Conservation (phyloP, 2,329 filamentous ascomycete species). For the Colletotrichum higginsianum region DNA sequence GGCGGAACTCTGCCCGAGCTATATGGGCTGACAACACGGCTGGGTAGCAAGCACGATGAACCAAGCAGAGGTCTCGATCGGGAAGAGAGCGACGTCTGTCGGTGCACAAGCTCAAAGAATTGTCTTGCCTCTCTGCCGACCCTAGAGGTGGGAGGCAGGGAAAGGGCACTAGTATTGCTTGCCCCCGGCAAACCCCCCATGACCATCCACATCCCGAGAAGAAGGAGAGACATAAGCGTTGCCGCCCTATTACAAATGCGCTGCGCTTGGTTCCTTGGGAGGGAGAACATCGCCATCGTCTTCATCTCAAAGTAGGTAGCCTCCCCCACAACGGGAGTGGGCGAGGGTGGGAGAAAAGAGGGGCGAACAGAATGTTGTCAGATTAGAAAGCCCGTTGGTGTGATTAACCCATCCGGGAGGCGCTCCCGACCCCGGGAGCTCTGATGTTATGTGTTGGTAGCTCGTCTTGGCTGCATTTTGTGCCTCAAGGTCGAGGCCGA, state of each 20-base stretch:
- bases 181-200: constrained; percentile 15
- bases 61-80: constrained; percentile 16
- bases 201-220: constrained; percentile 27
- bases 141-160: constrained; percentile 9
- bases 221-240: not conserved
- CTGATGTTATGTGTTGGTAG: constrained; percentile 24
- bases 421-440: constrained; percentile 25
- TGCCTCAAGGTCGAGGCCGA: constrained; percentile 24
- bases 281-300: constrained; percentile 30
- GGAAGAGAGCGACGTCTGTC: constrained; percentile 24
- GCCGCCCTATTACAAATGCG: not conserved
- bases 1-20: constrained; percentile 12
- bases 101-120: constrained; percentile 23
- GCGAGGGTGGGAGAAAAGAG: not conserved
- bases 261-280: not conserved
- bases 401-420: constrained; percentile 27
- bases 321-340: constrained; percentile 17
- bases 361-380: constrained; percentile 13
- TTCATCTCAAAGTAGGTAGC: not conserved
- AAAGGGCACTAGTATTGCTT: constrained; percentile 8
- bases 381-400: constrained; percentile 19
- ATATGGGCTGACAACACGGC: constrained; percentile 1
- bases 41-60: constrained; percentile 4
- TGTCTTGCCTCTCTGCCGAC: constrained; percentile 20
- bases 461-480: constrained; percentile 35